Percentiles rank a stretch among this genome's conserved stretches.
These are phyloP conservation scores for Stephania cephalantha DNA, from an alignment of 164 flowering plant genomes.

Conservation along the genomic window DNA sequence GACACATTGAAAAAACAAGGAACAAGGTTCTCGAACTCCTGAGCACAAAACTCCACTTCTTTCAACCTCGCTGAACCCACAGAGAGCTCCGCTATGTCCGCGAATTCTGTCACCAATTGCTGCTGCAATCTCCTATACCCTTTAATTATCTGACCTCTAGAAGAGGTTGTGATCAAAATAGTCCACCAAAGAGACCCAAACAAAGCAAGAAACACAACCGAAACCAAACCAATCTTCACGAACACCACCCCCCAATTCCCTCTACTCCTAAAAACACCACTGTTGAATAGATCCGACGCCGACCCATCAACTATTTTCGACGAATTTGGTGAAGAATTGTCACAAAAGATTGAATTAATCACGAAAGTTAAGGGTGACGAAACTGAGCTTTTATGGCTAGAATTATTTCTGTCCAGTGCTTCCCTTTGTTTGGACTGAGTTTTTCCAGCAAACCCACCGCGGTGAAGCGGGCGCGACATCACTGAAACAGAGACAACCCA, in stretches of 20 bases:
- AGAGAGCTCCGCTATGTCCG: conserved; percentile 83
- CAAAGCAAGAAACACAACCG: conserved; percentile 65
- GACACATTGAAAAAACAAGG: conserved; percentile 78
- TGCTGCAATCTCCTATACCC: conserved; percentile 75
- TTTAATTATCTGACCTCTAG: conserved; percentile 50
- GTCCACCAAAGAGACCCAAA: conserved; percentile 93
- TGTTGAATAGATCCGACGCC: conserved; percentile 42
- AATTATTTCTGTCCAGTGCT: conserved; percentile 23
- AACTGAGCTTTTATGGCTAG: conserved; percentile 17
- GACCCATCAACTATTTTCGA: conserved; percentile 57
- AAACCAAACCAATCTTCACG: conserved; percentile 54
- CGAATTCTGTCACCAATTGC: conserved; percentile 70
- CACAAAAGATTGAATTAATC: conserved; percentile 31
- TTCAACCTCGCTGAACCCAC: conserved; percentile 51
- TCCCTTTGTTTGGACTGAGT: conserved; percentile 68
- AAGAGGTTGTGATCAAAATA: conserved; percentile 52
- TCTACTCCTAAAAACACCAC: conserved; percentile 44
- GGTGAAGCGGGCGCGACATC: conserved; percentile 66
- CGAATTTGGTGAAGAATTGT: conserved; percentile 26
- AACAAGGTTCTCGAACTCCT: conserved; percentile 61
- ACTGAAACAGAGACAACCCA: not conserved
- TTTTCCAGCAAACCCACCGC: conserved; percentile 51
- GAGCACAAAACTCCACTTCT: conserved; percentile 67
- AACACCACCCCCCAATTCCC: conserved; percentile 40
- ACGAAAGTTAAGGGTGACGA: conserved; percentile 36